Percentiles rank a stretch among this genome's conserved stretches.
phyloP scores from a whole-genome alignment of 2,329 filamentous ascomycete genomes.

The Paraphaeosphaeria minitans region DNA sequence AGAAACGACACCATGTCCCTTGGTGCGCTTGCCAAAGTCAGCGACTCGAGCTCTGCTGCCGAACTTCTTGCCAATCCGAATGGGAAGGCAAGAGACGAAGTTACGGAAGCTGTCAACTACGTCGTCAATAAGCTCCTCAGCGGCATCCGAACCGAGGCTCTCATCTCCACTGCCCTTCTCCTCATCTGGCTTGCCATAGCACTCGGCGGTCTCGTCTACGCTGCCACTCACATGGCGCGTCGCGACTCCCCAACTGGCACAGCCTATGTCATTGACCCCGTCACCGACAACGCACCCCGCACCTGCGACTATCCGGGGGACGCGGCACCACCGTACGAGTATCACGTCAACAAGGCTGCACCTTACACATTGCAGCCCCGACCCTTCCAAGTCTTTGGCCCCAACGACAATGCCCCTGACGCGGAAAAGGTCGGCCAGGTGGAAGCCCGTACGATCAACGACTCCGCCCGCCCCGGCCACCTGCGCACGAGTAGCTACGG shows the following conservation, averaged over 20 bases:
- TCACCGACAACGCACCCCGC: slow-evolving; percentile 27
- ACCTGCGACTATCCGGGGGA: slow-evolving; percentile 26
- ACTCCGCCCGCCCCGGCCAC: slow-evolving; percentile 51
- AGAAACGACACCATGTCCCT: slow-evolving; percentile 81
- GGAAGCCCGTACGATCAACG: slow-evolving; percentile 49
- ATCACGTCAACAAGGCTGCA: slow-evolving; percentile 52
- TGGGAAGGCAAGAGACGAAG: slow-evolving; percentile 76
- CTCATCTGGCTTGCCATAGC: slow-evolving; percentile 79
- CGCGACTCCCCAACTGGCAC: slow-evolving; percentile 67
- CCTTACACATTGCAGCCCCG: slow-evolving; percentile 53
- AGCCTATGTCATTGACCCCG: slow-evolving; percentile 41
- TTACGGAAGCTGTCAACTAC: slow-evolving; percentile 74
- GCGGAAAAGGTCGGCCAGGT: slow-evolving; percentile 53
- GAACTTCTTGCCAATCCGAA: slow-evolving; percentile 80
- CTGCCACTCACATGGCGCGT: slow-evolving; percentile 64
- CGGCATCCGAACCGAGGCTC: slow-evolving; percentile 74
- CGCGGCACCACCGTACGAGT: slow-evolving; percentile 51
- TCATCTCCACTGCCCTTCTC: slow-evolving; percentile 77
- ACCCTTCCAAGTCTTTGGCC: slow-evolving; percentile 50
- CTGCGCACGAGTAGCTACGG: slow-evolving; percentile 53
- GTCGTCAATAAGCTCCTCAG: slow-evolving; percentile 71
- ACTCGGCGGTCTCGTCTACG: slow-evolving; percentile 73
- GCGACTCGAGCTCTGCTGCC: slow-evolving; percentile 59
- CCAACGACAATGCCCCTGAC: slow-evolving; percentile 35
- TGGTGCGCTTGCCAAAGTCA: slow-evolving; percentile 67